A percentile compares a stretch with the other conserved stretches of the same genome.
Conservation (phyloP, 2,329 filamentous ascomycete species). For the Aspergillus sp. region DNA sequence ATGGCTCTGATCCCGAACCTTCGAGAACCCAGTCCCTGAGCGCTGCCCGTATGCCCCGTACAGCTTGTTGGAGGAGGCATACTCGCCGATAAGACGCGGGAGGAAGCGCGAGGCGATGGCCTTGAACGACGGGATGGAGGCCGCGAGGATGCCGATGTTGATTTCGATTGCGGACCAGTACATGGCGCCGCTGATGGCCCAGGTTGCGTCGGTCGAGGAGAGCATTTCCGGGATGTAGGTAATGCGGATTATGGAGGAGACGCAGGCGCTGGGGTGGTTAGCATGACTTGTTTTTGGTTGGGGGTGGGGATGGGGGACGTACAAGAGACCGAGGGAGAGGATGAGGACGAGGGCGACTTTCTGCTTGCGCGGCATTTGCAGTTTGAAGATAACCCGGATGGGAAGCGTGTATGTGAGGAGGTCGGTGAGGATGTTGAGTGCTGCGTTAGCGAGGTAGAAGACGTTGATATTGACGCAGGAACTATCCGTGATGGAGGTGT, state of each 20-base stretch:
- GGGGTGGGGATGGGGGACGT: slow-evolving; percentile 2
- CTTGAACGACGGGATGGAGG: slow-evolving; percentile 44
- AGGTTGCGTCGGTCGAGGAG: slow-evolving; percentile 34
- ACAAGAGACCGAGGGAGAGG: slow-evolving; percentile 53
- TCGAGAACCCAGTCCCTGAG: slow-evolving; percentile 29
- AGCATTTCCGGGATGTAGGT: slow-evolving; percentile 48
- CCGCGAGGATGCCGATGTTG: slow-evolving; percentile 44
- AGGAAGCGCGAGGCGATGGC: slow-evolving; percentile 42
- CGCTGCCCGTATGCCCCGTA: slow-evolving; percentile 24
- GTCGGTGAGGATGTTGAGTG: slow-evolving; percentile 62
- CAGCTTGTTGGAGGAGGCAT: slow-evolving; percentile 23
- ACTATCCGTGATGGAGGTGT: slow-evolving; percentile 29
- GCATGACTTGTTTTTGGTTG: not conserved
- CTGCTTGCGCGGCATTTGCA: slow-evolving; percentile 51
- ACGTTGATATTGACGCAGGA: slow-evolving; percentile 50
- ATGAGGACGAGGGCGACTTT: slow-evolving; percentile 48
- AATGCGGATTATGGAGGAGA: slow-evolving; percentile 50
- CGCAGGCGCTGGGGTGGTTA: slow-evolving; percentile 37
- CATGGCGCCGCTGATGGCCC: slow-evolving; percentile 43
- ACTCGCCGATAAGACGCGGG: slow-evolving; percentile 42
- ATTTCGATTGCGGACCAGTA: slow-evolving; percentile 48
- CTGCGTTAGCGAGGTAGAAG: slow-evolving; percentile 55
- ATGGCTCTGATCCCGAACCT: slow-evolving; percentile 19
- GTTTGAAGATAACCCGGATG: slow-evolving; percentile 46
- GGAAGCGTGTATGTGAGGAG: slow-evolving; percentile 56